A percentile compares a stretch with the other conserved stretches of the same genome.
These are phyloP conservation scores for Botryotinia calthae DNA, from an alignment of 2,329 filamentous ascomycete genomes.

Conservation along the genomic window DNA sequence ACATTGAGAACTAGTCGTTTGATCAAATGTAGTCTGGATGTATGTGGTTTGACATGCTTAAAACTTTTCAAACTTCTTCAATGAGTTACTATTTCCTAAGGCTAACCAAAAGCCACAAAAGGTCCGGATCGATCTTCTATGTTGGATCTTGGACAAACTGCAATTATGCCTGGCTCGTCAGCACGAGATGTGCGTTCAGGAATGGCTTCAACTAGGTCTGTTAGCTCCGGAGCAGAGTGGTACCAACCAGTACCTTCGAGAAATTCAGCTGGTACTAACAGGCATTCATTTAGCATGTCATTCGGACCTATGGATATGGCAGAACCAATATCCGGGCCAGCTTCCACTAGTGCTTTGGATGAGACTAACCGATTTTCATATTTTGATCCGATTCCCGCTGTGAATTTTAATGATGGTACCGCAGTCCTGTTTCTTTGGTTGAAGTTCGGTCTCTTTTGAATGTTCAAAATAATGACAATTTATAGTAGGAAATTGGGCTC, in stretches of 20 bases:
- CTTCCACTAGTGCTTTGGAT: constrained; percentile 7
- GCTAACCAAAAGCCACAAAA: constrained; percentile 3
- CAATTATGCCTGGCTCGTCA: background rate
- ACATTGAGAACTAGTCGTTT: background rate
- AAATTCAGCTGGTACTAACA: background rate
- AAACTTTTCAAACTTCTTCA: background rate
- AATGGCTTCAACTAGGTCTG: background rate
- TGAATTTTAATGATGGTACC: constrained; percentile 12
- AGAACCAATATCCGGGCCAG: background rate
- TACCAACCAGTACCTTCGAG: background rate
- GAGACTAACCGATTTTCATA: constrained; percentile 6
- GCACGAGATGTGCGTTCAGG: background rate
- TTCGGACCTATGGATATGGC: background rate
- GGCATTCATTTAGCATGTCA: background rate
- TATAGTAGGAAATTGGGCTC: constrained; percentile 16
- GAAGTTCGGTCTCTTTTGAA: background rate
- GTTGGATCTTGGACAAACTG: background rate
- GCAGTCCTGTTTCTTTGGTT: background rate
- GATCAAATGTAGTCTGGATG: background rate
- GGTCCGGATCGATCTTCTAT: background rate
- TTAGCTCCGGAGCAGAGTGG: background rate
- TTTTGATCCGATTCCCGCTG: background rate
- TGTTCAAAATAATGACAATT: background rate
- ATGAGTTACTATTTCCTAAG: background rate
- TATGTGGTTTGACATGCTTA: background rate